Conservation (phyloP, 768 basidiomycete species). For the Clathrus columnatus region DNA sequence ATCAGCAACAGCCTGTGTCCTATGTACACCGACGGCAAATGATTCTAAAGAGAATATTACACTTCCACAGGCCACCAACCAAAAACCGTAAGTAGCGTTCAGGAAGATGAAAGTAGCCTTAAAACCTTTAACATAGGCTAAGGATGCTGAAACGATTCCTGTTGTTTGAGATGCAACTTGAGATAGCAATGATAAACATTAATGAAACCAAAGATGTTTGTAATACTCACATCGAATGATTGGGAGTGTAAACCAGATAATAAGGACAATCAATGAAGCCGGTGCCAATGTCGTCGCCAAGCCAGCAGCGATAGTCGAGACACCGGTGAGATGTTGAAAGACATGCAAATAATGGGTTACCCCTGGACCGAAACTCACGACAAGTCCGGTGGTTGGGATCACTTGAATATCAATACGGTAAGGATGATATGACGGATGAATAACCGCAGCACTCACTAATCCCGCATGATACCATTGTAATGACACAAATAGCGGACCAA, state of each 20-base stretch:
- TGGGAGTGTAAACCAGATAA: conserved; percentile 44
- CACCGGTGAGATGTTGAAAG: conserved; percentile 41
- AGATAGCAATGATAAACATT: background rate
- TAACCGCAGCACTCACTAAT: conserved; percentile 41
- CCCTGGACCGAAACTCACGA: conserved; percentile 60
- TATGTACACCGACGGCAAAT: conserved; percentile 29
- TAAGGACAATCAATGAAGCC: conserved; percentile 49
- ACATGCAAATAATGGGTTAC: conserved; percentile 65
- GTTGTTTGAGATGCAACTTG: conserved; percentile 46
- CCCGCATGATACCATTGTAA: conserved; percentile 44
- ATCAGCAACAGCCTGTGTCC: conserved; percentile 44
- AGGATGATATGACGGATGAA: conserved; percentile 5
- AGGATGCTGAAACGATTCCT: conserved; percentile 55
- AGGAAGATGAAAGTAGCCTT: conserved; percentile 56
- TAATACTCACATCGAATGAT: conserved; percentile 46
- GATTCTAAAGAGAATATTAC: conserved; percentile 59
- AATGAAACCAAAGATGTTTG: conserved; percentile 3
- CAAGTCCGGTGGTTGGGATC: conserved; percentile 60
- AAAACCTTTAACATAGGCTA: conserved; percentile 50
- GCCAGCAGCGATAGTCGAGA: conserved; percentile 47
- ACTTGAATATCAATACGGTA: conserved; percentile 38
- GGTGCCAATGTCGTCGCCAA: conserved; percentile 62
- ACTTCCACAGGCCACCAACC: conserved; percentile 60
- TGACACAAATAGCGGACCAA: conserved; percentile 47
- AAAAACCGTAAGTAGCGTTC: conserved; percentile 43